Evolutionary conservation across 768 basidiomycete species (phyloP).

Genomic region (Psilocybe cyanescens): DNA sequence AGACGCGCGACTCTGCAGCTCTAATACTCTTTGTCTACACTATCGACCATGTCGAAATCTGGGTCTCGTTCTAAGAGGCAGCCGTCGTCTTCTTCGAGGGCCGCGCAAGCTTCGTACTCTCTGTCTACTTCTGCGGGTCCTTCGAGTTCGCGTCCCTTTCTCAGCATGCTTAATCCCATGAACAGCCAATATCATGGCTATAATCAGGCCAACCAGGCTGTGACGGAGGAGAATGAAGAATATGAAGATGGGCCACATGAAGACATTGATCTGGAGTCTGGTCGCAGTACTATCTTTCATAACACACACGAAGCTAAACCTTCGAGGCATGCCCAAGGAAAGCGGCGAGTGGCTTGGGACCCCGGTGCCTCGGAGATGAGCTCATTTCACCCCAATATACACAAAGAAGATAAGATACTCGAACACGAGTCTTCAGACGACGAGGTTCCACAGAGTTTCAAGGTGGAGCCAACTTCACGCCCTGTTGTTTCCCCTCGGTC

Average conservation of each 20-base stretch:
- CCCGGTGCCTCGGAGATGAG: conserved; percentile 58
- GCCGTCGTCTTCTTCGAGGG: conserved; percentile 33
- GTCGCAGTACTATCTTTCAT: conserved; percentile 46
- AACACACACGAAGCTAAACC: conserved; percentile 27
- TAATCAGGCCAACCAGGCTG: conserved; percentile 69
- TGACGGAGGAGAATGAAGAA: conserved; percentile 75
- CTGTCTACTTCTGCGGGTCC: conserved; percentile 37
- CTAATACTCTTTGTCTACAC: conserved; percentile 13
- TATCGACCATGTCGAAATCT: conserved; percentile 30
- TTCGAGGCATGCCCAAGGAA: conserved; percentile 43
- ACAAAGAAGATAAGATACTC: conserved; percentile 62
- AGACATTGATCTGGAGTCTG: conserved; percentile 68
- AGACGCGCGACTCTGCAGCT: conserved; percentile 2
- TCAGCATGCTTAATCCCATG: conserved; percentile 84
- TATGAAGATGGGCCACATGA: conserved; percentile 41
- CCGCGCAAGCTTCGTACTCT: conserved; percentile 40
- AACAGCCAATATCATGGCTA: conserved; percentile 77
- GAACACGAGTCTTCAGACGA: conserved; percentile 74
- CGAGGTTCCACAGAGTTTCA: conserved; percentile 85
- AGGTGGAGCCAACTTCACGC: conserved; percentile 74
- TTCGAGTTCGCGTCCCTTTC: conserved; percentile 76
- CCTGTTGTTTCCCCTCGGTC: conserved; percentile 32
- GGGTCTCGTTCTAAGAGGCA: conserved; percentile 23
- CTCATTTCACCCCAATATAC: conserved; percentile 72
- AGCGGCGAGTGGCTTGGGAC: conserved; percentile 64